Base-by-base conservation (phyloP, 2,329 filamentous ascomycete genomes). In the Alternaria gansuensis region DNA sequence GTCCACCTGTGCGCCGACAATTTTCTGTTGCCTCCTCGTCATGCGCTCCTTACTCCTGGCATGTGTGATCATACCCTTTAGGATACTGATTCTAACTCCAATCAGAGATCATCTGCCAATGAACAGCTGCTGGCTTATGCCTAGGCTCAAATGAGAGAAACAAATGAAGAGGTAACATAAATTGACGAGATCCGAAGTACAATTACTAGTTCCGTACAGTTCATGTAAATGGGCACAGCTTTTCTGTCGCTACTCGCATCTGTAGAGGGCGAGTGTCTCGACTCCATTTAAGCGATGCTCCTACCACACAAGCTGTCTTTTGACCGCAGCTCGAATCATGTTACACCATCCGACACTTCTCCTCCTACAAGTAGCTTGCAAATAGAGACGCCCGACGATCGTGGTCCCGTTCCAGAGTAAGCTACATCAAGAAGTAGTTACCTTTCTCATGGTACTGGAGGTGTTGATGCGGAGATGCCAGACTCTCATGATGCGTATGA, bases 271-370 rank as follows among this genome's bases (percentile, higher is more conserved):
- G 21, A 54, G 28, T 54, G 46, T 49, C 43, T 54, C 40, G 28
- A 54, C 40, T 28, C 40, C 34, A 14, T 54, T 11, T 14, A 29
- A 33, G 43, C 14, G 49, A 49, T 49, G 52, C 52, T 54, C 31
- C 36, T 59, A 59, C 56, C 28, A 59, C 31, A 59, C n/a, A 59
- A 39, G 51, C 51, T 59, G 17, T 59, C 37, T 28, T 51, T 52
- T 17, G 21, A 52, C 41, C 29, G 23, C 17, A 8, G 50, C 55
- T 57, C 9, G 33, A 40, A 21, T 51, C 39, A 46, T 33, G 51
- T 40, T 57, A 51, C 33, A 41, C n/a, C 23, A 14, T 55, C 37
- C 29, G 23, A 29, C 14, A 43, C 37, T 40, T 55, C 50, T 23
- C 53, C 50, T 44, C 23, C 45, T 26, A 41, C 53, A 17, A 5